Evolutionary conservation across 495 filamentous ascomycete genomes (phyloP).

Genomic region (Penicillium daleae): DNA sequence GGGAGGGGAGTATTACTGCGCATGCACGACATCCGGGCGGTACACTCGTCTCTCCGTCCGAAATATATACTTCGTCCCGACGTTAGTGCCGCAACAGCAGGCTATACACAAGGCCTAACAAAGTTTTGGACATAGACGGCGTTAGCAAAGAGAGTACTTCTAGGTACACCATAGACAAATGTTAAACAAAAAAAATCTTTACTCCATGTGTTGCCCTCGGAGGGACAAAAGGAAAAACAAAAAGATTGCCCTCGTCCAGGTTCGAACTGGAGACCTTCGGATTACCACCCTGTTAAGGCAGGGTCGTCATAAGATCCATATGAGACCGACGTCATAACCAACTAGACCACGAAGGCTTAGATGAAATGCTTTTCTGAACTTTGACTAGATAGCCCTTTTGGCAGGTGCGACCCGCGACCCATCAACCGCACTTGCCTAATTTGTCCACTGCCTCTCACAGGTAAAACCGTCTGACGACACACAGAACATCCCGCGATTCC

Average conservation of each 20-base stretch:
- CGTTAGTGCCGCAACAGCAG: too few species aligned
- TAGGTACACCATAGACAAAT: too few species aligned
- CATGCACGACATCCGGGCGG: too few species aligned
- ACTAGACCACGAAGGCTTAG: conserved; percentile 30
- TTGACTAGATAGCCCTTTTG: neutral
- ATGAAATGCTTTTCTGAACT: neutral
- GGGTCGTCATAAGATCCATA: conserved; percentile 27
- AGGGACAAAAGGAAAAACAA: neutral
- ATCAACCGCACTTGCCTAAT: neutral
- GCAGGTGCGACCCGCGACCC: neutral
- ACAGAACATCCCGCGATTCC: neutral
- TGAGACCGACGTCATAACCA: conserved; percentile 35
- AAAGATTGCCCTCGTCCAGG: conserved; percentile 27
- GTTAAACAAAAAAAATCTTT: too few species aligned
- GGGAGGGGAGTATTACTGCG: too few species aligned
- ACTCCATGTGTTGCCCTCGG: too few species aligned
- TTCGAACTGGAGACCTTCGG: conserved; percentile 35
- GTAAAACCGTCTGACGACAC: neutral
- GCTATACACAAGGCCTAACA: too few species aligned
- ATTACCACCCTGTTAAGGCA: conserved; percentile 29
- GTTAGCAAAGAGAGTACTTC: too few species aligned
- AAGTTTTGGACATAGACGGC: too few species aligned
- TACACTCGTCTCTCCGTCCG: too few species aligned
- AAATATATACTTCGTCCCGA: too few species aligned
- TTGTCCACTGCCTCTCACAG: conserved; percentile 2